Percentiles rank a stretch among this genome's conserved stretches.
Evolutionary conservation across 1,284 basidiomycete species (phyloP).

Genomic region (Volvariella surrecta): DNA sequence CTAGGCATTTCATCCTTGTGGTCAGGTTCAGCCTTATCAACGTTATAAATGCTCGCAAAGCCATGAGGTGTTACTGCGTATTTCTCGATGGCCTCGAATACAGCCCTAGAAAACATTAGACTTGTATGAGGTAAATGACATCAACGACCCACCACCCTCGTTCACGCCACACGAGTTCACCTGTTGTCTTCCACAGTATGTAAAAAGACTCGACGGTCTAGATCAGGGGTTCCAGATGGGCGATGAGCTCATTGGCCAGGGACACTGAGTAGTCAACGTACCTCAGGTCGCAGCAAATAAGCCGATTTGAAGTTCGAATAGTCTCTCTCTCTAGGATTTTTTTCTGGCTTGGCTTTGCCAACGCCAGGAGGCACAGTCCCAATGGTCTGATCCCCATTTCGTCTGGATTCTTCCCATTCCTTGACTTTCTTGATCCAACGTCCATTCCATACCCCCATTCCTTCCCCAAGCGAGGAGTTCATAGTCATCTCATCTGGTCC

Average conservation of each 20-base stretch:
- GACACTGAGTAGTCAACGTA: conserved; percentile 17
- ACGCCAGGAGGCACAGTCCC: conserved; percentile 30
- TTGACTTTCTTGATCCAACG: conserved; percentile 46
- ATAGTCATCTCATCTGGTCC: conserved; percentile 44
- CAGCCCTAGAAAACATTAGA: conserved; percentile 17
- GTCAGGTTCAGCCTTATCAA: conserved; percentile 27
- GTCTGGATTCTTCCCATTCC: conserved; percentile 34
- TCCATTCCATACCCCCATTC: conserved; percentile 14
- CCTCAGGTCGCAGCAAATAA: conserved; percentile 64
- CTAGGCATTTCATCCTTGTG: conserved; percentile 57
- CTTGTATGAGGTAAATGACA: neutral
- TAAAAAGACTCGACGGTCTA: conserved; percentile 66
- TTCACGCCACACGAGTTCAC: conserved; percentile 57
- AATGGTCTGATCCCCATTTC: conserved; percentile 22
- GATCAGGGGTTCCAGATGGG: conserved; percentile 8
- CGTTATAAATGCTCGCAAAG: conserved; percentile 45
- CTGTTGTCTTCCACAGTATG: conserved; percentile 61
- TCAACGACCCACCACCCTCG: conserved; percentile 49
- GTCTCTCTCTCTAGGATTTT: conserved; percentile 33
- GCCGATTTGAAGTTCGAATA: conserved; percentile 33
- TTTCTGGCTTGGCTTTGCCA: conserved; percentile 14
- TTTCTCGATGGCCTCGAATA: conserved; percentile 64
- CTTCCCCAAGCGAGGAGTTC: too few relatives aligned
- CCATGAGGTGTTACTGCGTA: conserved; percentile 44
- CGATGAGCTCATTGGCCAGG: too few relatives aligned